These are phyloP conservation scores for Apophysomyces ossiformis DNA, from an alignment of 371 early-diverging fungal genomes.

Conservation along the genomic window DNA sequence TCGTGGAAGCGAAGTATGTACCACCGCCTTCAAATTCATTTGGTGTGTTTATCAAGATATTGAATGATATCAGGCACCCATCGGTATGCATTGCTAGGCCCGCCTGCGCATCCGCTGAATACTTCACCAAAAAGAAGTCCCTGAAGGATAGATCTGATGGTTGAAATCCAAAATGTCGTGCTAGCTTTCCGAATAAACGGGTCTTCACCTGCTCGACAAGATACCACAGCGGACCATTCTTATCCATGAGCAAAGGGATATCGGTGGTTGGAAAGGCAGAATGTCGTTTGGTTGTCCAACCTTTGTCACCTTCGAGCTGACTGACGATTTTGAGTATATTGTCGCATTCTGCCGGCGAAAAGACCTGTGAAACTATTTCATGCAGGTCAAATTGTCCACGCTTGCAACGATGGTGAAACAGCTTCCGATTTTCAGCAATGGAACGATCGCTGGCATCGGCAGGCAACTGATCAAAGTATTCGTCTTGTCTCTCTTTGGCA, in stretches of 20 bases:
- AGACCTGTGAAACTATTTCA: conserved; percentile 24
- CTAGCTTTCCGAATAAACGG: conserved; percentile 31
- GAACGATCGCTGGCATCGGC: conserved; percentile 33
- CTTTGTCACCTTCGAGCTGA: conserved; percentile 3
- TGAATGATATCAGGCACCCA: conserved; percentile 64
- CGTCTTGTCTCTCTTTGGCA: conserved; percentile 3
- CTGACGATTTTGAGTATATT: conserved; percentile 30
- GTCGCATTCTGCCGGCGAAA: conserved; percentile 35
- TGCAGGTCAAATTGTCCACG: conserved; percentile 24
- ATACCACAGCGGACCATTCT: conserved; percentile 7
- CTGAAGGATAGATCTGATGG: conserved; percentile 50
- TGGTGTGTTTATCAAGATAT: conserved; percentile 53
- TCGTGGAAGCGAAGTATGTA: conserved; percentile 48
- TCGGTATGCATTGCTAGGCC: conserved; percentile 58
- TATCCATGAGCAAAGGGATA: conserved; percentile 41
- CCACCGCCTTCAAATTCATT: conserved; percentile 69
- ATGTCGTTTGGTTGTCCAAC: conserved; percentile 57
- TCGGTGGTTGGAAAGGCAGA: conserved; percentile 62
- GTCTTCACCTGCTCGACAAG: conserved; percentile 27
- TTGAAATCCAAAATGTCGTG: conserved; percentile 40
- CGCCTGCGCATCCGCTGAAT: conserved; percentile 48
- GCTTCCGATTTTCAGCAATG: conserved; percentile 32
- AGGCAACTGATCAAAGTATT: conserved; percentile 13
- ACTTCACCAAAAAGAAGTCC: conserved; percentile 63
- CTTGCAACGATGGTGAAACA: conserved; percentile 18